Percentiles rank a stretch among this genome's conserved stretches.
Conservation (phyloP, 768 basidiomycete species). For the Dentipellis fragilis region DNA sequence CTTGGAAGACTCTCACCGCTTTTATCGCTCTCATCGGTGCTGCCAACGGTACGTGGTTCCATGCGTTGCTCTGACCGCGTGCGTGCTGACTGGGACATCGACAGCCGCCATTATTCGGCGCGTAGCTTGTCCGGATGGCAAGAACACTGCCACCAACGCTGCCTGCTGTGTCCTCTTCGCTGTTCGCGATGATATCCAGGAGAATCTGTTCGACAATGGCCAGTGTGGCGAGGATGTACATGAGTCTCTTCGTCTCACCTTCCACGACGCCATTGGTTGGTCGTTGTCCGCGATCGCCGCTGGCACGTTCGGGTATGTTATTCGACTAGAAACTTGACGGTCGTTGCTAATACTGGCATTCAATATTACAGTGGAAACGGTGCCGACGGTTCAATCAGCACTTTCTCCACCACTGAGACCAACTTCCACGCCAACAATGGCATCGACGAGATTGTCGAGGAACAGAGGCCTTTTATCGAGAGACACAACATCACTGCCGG, state of each 20-base stretch:
- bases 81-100: background rate
- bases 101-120: constrained; percentile 15
- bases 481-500: constrained; percentile 29
- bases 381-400: constrained; percentile 39
- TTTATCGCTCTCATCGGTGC: constrained; percentile 7
- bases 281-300: constrained; percentile 9
- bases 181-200: constrained; percentile 22
- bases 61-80: background rate
- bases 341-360: background rate
- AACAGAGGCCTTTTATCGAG: constrained; percentile 24
- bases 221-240: constrained; percentile 23
- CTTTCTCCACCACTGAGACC: constrained; percentile 33
- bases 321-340: background rate
- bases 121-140: constrained; percentile 22
- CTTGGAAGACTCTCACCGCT: constrained; percentile 13
- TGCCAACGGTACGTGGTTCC: constrained; percentile 9
- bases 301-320: constrained; percentile 2
- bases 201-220: constrained; percentile 19
- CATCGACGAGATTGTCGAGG: constrained; percentile 29
- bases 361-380: constrained; percentile 18
- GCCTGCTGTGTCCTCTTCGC: constrained; percentile 24
- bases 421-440: constrained; percentile 34
- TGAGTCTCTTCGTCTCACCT: constrained; percentile 18
- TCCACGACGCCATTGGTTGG: constrained; percentile 18
- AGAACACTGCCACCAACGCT: constrained; percentile 18